Evolutionary conservation across 2,329 filamentous ascomycete species (phyloP), one percentile per base, ranked within the genome.

Genomic region (Verticillium alfalfae): DNA sequence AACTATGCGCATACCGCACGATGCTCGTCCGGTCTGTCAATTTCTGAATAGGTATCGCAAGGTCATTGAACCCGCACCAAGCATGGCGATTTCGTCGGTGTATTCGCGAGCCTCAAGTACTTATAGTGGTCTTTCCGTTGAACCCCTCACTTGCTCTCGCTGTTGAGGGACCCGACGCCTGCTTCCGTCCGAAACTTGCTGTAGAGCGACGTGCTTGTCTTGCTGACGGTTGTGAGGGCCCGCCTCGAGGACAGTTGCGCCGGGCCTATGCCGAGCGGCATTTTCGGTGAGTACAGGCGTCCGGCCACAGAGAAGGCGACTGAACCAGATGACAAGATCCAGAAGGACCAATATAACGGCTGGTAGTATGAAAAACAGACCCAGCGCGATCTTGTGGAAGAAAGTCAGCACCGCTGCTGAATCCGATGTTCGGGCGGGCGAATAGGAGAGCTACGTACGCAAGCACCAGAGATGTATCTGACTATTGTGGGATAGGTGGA

Each of bases 271-370:
- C 38, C 36, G 55, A 15, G 13, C 26, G 3, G 56, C 13, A 57
- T 15, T 18, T 34, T 56, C 49, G 9, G 13, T 34, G 36, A 10
- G 37, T 13, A 26, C 45, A 12, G 45, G 45, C 7, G 34, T 36
- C 5, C 60, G 58, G n/a, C 54, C 62, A 62, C 66, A 70, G 62
- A 68, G 69, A 10, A 79, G 73, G 66, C 83, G 78, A 77, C 80
- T 85, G 49, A 81, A 64, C 82, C 83, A 86, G 36, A 86, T 74
- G 34, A 72, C 69, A 57, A 86, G 68, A 67, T 86, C 84, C 66
- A 84, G 78, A 36, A 77, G 63, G 61, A 86, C 74, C 36, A 85
- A 70, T n/a, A 76, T 69, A 36, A 78, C 62, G 36, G 84, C 70
- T 2, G 84, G 83, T 0, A 81, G 62, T 52, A 79, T 73, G 54